Conservation (phyloP, 1,284 basidiomycete species). For the Ustilago bromivora region DNA sequence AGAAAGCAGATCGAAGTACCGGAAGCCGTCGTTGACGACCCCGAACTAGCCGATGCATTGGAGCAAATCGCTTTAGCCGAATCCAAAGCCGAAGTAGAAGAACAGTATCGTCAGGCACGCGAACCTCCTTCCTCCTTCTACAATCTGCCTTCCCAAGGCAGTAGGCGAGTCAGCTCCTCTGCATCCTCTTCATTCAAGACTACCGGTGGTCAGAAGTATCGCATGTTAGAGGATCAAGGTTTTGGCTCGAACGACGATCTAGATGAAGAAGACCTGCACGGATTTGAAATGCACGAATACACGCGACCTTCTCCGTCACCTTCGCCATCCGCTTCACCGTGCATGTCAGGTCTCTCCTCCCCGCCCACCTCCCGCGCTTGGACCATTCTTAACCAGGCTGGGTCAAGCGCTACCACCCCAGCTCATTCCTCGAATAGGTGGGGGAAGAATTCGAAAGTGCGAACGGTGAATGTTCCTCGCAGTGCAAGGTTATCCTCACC, state of each 20-base stretch:
- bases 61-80: slow-evolving; percentile 59
- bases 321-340: slow-evolving; percentile 47
- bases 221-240: slow-evolving; percentile 32
- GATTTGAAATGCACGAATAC: slow-evolving; percentile 7
- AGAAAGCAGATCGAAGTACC: slow-evolving; percentile 27
- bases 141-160: slow-evolving; percentile 5
- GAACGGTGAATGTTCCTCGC: slow-evolving; percentile 56
- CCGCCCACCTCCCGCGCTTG: slow-evolving; percentile 55
- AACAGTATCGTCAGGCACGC: slow-evolving; percentile 5
- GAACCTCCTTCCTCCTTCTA: slow-evolving; percentile 27
- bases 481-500: slow-evolving; percentile 44
- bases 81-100: slow-evolving; percentile 36
- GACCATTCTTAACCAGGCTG: slow-evolving; percentile 60
- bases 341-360: slow-evolving; percentile 29
- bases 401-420: slow-evolving; percentile 26
- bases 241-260: slow-evolving; percentile 26
- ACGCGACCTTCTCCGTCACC: slow-evolving; percentile 36
- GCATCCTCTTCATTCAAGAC: slow-evolving; percentile 9
- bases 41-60: slow-evolving; percentile 54
- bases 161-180: slow-evolving; percentile 16
- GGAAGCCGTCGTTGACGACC: slow-evolving; percentile 37
- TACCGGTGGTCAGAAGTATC: slow-evolving; percentile 8
- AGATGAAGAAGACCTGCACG: slow-evolving; percentile 12
- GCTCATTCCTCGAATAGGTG: slow-evolving; percentile 31
- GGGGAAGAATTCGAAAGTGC: slow-evolving; percentile 58